Percentiles rank a stretch among this genome's conserved stretches.
These are phyloP conservation scores for Pyropia haitanensis DNA, from an alignment of 23 red algal genomes.

Conservation along the genomic window DNA sequence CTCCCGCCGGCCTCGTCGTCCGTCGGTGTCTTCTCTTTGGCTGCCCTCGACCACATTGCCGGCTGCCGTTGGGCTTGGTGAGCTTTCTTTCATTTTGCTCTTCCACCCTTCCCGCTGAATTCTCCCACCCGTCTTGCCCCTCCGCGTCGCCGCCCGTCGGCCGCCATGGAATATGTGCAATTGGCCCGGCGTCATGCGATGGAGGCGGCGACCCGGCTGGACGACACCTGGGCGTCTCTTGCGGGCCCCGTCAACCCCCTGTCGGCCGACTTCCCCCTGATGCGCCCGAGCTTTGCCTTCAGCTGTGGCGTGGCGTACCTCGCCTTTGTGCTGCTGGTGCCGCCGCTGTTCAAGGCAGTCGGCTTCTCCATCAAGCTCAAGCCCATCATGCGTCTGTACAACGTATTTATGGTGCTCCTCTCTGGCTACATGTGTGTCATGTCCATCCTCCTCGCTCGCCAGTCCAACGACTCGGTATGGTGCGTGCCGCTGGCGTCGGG, in stretches of 20 bases:
- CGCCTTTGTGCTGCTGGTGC: slow-evolving; percentile 12
- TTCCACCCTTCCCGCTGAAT: no score
- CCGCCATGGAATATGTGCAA: no score
- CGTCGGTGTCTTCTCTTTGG: no score
- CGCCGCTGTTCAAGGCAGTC: slow-evolving; percentile 17
- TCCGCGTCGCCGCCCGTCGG: no score
- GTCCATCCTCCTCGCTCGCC: slow-evolving; percentile 25
- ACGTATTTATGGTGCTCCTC: slow-evolving; percentile 70
- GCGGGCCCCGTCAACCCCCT: slow-evolving; percentile 35
- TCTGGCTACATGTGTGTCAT: slow-evolving; percentile 56
- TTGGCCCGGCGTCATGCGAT: no score
- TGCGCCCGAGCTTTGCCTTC: slow-evolving; percentile 27
- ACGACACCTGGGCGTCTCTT: slow-evolving; percentile 4
- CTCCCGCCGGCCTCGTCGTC: no score
- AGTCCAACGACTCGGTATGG: slow-evolving; percentile 38
- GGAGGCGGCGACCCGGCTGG: not conserved
- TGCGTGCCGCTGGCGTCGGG: slow-evolving; percentile 60
- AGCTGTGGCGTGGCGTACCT: slow-evolving; percentile 23
- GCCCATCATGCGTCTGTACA: slow-evolving; percentile 65
- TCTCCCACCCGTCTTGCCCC: no score
- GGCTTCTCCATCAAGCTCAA: slow-evolving; percentile 38
- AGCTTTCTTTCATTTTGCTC: no score
- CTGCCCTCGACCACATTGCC: no score
- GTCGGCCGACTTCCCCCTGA: slow-evolving; percentile 31
- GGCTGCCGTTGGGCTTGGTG: no score